Evolutionary conservation across 139 green algal species (phyloP), one percentile per base, ranked within the genome.

Genomic region (Picochlorum sp.): DNA sequence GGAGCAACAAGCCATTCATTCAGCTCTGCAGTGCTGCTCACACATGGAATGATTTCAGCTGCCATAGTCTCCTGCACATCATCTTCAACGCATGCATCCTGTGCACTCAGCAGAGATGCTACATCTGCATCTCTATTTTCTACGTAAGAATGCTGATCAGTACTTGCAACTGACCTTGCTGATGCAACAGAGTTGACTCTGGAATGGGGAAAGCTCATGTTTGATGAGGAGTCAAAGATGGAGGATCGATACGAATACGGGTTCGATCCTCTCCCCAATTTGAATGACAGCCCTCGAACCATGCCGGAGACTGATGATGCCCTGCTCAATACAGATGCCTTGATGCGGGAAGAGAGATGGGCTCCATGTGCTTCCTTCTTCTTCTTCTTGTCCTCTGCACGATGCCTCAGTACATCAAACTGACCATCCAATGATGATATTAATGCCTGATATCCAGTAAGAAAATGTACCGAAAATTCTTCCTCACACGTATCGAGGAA

Each of bases 1-100:
- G 67, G 55, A 23, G 63, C 37, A 24, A 45, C 62, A 15, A 74
- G 60, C 67, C 67, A 74, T 3, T 49, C 56, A 49, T 74, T 49
- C 1, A 60, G 47, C 9, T 28, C 59, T 13, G 51, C 60, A 57
- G 28, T 44, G 60, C 6, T 65, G 14, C 28, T 23, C 49, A 74
- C 15, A 9, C 2, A n/a, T 0, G 18, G 18, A 24, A 24, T 55
- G 7, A 5, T 24, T 11, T 21, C n/a, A 55, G 49, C 49, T 24
- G 18, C 11, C 18, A 55, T 3, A 55, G 49, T 24, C 49, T 55
- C 18, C 10, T 55, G 49, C 18, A 20, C 49, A 24, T 55, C 49
- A 24, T 55, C 21, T 34, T 59, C 21, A 34, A 59, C 16, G 6
- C 13, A 20, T 9, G 20, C 6, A 59, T 34, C 23, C 18, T 24